Percentiles rank a stretch among this genome's conserved stretches.
Conservation (phyloP, 345 rosid genomes). For the Linum trigynum region DNA sequence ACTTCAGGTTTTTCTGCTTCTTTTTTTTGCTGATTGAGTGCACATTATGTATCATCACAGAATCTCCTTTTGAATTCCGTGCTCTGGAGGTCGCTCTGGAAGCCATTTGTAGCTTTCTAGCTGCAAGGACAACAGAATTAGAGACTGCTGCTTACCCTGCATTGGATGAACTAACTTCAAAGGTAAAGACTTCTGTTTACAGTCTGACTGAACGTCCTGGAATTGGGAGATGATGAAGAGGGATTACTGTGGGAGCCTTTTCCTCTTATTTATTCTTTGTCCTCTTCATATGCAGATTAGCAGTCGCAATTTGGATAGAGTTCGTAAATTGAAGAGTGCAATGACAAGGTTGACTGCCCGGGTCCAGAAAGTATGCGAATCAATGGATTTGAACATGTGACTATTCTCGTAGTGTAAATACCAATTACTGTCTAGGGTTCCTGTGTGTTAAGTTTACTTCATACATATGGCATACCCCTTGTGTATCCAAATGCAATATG, state of each 20-base stretch:
- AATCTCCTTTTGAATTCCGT: constrained; percentile 47
- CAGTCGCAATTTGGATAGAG: constrained; percentile 46
- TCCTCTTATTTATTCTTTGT: not conserved
- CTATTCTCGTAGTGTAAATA: not conserved
- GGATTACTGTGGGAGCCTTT: not conserved
- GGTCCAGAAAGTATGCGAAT: constrained; percentile 39
- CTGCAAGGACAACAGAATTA: constrained; percentile 41
- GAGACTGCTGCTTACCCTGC: constrained; percentile 53
- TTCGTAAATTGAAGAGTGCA: constrained; percentile 46
- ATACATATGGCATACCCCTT: not conserved
- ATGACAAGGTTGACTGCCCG: constrained; percentile 50
- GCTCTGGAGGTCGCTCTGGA: constrained; percentile 48
- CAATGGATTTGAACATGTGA: not conserved
- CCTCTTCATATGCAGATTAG: constrained; percentile 33
- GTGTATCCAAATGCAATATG: too few relatives aligned
- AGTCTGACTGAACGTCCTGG: not conserved
- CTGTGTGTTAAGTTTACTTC: not conserved
- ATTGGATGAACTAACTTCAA: constrained; percentile 47
- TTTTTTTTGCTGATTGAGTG: too few relatives aligned
- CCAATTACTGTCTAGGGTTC: not conserved
- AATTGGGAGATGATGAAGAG: not conserved
- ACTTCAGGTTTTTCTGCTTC: not conserved
- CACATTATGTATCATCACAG: constrained; percentile 9
- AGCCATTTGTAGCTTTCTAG: constrained; percentile 54
- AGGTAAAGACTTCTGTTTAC: constrained; percentile 17